Percentiles rank a stretch among this genome's conserved stretches.
These are phyloP conservation scores for Trichaptum fuscoviolaceum DNA, from an alignment of 768 basidiomycete genomes.

Conservation along the genomic window DNA sequence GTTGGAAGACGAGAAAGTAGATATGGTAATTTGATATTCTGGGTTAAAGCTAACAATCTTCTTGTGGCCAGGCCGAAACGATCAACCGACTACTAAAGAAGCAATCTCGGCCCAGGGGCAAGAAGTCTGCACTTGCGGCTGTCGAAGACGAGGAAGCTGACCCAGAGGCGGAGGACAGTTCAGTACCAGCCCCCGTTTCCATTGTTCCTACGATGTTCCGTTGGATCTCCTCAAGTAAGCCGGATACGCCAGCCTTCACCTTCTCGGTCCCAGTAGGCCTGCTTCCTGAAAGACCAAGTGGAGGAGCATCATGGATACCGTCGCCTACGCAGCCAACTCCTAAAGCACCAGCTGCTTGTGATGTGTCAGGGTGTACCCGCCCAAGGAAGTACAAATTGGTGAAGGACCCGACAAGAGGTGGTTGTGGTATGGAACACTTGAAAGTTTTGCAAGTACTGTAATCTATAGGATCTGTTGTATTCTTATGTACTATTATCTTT, in stretches of 20 bases:
- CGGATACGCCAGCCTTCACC: slow-evolving; percentile 26
- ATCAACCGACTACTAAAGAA: slow-evolving; percentile 88
- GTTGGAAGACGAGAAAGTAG: slow-evolving; percentile 79
- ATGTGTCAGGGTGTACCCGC: slow-evolving; percentile 50
- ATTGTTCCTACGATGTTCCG: slow-evolving; percentile 55
- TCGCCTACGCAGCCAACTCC: slow-evolving; percentile 9
- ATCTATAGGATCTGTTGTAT: background rate
- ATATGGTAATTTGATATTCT: slow-evolving; percentile 7
- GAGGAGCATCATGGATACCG: slow-evolving; percentile 7
- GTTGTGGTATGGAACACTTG: slow-evolving; percentile 65
- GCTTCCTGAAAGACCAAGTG: slow-evolving; percentile 18
- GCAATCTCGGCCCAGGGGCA: slow-evolving; percentile 63
- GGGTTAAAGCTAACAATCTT: slow-evolving; percentile 2
- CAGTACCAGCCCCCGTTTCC: slow-evolving; percentile 21
- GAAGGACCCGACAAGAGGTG: slow-evolving; percentile 54
- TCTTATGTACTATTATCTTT: background rate
- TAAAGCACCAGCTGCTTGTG: slow-evolving; percentile 33
- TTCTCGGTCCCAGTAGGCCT: slow-evolving; percentile 49
- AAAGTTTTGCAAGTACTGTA: slow-evolving; percentile 41
- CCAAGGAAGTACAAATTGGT: slow-evolving; percentile 62
- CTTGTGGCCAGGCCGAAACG: slow-evolving; percentile 59
- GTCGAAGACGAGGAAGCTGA: slow-evolving; percentile 42
- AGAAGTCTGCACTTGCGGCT: slow-evolving; percentile 45
- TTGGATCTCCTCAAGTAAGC: slow-evolving; percentile 60
- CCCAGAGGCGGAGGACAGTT: slow-evolving; percentile 37